Evolutionary conservation across 2,329 filamentous ascomycete species (phyloP).

Genomic region (Phialemoniopsis sp.): DNA sequence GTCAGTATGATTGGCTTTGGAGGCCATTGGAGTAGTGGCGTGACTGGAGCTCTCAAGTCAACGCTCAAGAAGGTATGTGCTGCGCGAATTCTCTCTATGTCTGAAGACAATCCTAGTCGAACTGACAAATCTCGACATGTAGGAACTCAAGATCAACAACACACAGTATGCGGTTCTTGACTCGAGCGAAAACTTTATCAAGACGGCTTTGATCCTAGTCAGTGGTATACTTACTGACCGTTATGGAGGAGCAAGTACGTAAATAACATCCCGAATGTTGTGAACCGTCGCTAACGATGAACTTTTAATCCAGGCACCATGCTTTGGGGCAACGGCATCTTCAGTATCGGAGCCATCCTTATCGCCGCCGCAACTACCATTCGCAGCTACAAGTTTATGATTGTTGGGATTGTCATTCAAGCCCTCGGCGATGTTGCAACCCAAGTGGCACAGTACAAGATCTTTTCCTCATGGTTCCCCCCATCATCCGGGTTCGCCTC

Average conservation of each 20-base stretch:
- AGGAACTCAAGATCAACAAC: slow-evolving; percentile 56
- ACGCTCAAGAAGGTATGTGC: slow-evolving; percentile 8
- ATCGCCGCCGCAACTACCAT: slow-evolving; percentile 53
- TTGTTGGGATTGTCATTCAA: slow-evolving; percentile 49
- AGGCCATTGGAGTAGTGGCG: slow-evolving; percentile 10
- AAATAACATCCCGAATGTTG: too few species aligned
- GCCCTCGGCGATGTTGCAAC: slow-evolving; percentile 61
- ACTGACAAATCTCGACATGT: too few species aligned
- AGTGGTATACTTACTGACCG: slow-evolving; percentile 54
- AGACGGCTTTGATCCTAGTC: slow-evolving; percentile 47
- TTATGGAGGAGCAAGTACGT: slow-evolving; percentile 42
- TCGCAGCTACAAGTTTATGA: slow-evolving; percentile 57
- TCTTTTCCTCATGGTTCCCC: slow-evolving; percentile 62
- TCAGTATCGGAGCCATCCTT: slow-evolving; percentile 52
- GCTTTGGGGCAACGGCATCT: slow-evolving; percentile 58
- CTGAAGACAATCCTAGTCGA: too few species aligned
- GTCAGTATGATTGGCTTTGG: slow-evolving; percentile 3
- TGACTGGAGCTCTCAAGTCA: slow-evolving; percentile 11
- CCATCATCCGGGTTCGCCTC: slow-evolving; percentile 59
- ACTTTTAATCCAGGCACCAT: slow-evolving; percentile 34
- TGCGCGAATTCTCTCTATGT: too few species aligned
- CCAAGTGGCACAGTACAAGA: slow-evolving; percentile 60
- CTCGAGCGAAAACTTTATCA: slow-evolving; percentile 60
- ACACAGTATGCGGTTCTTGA: slow-evolving; percentile 55
- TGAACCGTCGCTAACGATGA: too few species aligned